Evolutionary conservation across 495 filamentous ascomycete genomes (phyloP).

Genomic region (Aspergillus saccharolyticus): DNA sequence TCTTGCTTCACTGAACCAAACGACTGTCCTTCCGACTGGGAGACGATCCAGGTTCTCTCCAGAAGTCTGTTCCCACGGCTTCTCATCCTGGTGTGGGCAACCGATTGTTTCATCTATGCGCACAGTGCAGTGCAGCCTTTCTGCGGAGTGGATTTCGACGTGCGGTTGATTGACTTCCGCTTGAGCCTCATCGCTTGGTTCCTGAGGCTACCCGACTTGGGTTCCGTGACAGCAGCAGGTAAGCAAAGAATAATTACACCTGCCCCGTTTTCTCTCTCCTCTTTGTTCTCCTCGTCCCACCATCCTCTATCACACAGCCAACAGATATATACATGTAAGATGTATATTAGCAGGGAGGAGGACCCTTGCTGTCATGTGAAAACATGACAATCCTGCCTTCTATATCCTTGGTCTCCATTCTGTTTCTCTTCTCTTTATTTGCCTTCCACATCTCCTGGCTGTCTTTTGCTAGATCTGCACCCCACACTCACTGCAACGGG

Average conservation of each 20-base stretch:
- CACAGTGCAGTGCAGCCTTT: conserved; percentile 5
- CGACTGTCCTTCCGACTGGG: neutral
- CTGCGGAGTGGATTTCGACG: conserved; percentile 16
- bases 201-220: conserved; percentile 7
- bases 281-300: conserved; percentile 4
- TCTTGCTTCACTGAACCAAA: neutral
- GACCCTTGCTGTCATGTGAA: neutral
- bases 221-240: conserved; percentile 21
- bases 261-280: conserved; percentile 2
- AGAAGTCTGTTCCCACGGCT: neutral
- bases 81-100: neutral
- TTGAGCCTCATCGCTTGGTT: conserved; percentile 23
- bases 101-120: conserved; percentile 3
- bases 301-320: neutral
- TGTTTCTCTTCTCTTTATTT: neutral
- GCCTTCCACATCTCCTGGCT: neutral
- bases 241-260: conserved; percentile 11
- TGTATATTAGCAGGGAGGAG: too few species aligned
- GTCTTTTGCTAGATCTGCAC: neutral
- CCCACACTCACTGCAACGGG: neutral
- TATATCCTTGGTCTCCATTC: neutral
- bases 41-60: neutral
- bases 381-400: neutral
- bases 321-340: too few species aligned
- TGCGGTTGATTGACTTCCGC: conserved; percentile 18